Base-by-base conservation (phyloP, 1,284 basidiomycete genomes). In the Xerocomus tenax region DNA sequence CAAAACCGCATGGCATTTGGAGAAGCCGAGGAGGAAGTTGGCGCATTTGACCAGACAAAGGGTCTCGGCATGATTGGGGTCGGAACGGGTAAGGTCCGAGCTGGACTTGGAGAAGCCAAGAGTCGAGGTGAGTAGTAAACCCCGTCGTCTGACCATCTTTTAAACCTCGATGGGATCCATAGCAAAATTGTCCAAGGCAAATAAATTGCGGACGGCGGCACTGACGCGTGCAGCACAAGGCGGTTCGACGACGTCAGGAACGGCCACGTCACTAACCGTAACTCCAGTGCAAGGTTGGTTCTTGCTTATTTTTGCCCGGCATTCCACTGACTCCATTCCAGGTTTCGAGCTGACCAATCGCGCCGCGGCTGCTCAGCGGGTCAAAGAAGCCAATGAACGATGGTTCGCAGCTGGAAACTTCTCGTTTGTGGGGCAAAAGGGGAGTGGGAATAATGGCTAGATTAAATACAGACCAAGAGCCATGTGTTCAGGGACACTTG, bases 1-100 rank as follows among this genome's bases (percentile, higher is more conserved):
- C 93, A 97, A 71, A 99, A 99, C 69, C 82, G 96, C 42, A 87
- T 98, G 84, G 84, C 79, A 56, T 98, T 99, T 61, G 96, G 96
- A 48, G 87, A 95, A 70, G 87, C 85, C 2, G 96, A 98, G 67
- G 87, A 95, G 62, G 96, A 99, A 69, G 87, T 93, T 19, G 93
- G 91, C 34, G 91, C 92, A 18, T 96, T 93, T 63, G 96, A 97
- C 71, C 87, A 98, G 74, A 93, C 91, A 10, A 89, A 93, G 70
- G 96, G 96, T 5, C 70, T 98, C 64, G 96, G 96, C 56, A 98
- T 98, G 93, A 91, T 98, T 56, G 91, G 91, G 41, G 78, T 76
- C 46, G 73, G 80, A 16, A 84, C 84, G 15, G 95, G 95, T 28
- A 90, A 88, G 68, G 85, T 98, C 42, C 77, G 95, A 49, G 93